Evolutionary conservation across 192 early-diverging fungal genomes (phyloP).

Genomic region (Umbelopsis ramanniana): DNA sequence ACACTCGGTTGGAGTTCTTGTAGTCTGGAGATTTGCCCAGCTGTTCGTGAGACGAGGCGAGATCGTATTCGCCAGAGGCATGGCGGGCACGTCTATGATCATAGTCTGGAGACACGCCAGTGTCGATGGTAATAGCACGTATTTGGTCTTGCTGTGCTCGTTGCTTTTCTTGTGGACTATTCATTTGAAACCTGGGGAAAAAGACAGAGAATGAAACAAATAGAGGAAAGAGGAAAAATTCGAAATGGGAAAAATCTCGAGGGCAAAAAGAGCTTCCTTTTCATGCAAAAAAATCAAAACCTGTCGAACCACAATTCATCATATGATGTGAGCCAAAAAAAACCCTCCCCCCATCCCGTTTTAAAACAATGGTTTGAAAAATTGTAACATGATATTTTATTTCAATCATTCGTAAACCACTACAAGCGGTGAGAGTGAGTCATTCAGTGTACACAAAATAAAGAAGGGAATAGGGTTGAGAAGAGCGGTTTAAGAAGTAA

Average conservation of each 20-base stretch:
- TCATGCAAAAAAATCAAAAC: not conserved
- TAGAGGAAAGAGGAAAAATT: not conserved
- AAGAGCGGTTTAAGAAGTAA: not conserved
- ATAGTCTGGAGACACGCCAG: slow-evolving; percentile 11
- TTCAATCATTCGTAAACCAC: not conserved
- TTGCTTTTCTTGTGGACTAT: not conserved
- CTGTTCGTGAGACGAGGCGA: not conserved
- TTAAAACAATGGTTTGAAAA: not conserved
- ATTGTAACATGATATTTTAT: not conserved
- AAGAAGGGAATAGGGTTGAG: not conserved
- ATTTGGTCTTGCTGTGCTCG: not conserved
- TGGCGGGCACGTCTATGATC: not conserved
- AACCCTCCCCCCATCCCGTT: too few relatives aligned
- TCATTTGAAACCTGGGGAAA: slow-evolving; percentile 7
- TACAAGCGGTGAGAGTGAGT: not conserved
- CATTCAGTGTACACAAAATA: not conserved
- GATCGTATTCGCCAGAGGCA: not conserved
- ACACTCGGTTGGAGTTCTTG: slow-evolving; percentile 7
- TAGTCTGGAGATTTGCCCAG: slow-evolving; percentile 19
- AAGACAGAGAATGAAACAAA: not conserved
- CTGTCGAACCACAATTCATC: too few relatives aligned
- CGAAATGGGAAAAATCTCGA: not conserved
- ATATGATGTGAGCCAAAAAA: not conserved
- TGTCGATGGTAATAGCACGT: slow-evolving; percentile 6
- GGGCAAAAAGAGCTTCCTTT: not conserved